Evolutionary conservation across 2,329 filamentous ascomycete species (phyloP).

Genomic region (Talaromyces sp.): DNA sequence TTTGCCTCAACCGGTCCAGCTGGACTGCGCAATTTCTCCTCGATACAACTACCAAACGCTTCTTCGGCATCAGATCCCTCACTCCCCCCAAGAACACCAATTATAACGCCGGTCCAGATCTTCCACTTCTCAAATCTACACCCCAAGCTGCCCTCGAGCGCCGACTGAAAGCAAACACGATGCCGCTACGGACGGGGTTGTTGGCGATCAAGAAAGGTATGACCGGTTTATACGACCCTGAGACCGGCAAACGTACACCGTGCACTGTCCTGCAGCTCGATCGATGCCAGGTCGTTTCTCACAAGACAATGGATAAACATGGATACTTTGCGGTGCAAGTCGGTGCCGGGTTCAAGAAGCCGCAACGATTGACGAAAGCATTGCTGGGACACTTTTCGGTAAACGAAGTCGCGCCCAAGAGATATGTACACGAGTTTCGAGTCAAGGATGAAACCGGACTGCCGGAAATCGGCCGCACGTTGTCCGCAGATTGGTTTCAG

Average conservation of each 20-base stretch:
- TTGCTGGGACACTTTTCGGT: slow-evolving; percentile 83
- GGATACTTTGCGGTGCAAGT: slow-evolving; percentile 95
- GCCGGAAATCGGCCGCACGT: slow-evolving; percentile 68
- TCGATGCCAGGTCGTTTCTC: slow-evolving; percentile 80
- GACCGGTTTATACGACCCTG: slow-evolving; percentile 79
- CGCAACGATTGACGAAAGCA: slow-evolving; percentile 75
- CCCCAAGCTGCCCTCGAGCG: slow-evolving; percentile 59
- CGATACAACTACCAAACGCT: slow-evolving; percentile 30
- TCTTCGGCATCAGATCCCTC: slow-evolving; percentile 57
- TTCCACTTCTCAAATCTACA: slow-evolving; percentile 54
- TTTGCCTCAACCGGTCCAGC: slow-evolving; percentile 29
- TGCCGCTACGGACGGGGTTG: slow-evolving; percentile 71
- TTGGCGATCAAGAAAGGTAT: slow-evolving; percentile 93
- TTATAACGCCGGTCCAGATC: slow-evolving; percentile 52
- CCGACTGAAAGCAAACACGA: slow-evolving; percentile 50
- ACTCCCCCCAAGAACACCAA: slow-evolving; percentile 51
- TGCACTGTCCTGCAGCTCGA: slow-evolving; percentile 95
- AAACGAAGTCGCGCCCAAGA: slow-evolving; percentile 78
- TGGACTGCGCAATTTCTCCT: slow-evolving; percentile 27
- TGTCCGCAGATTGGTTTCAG: slow-evolving; percentile 87
- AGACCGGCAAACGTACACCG: slow-evolving; percentile 71
- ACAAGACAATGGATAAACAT: slow-evolving; percentile 75
- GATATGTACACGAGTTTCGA: slow-evolving; percentile 79
- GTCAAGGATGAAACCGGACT: slow-evolving; percentile 72
- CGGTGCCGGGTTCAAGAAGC: slow-evolving; percentile 70